These are phyloP conservation scores for Nakazawaea ambrosiae DNA, from an alignment of 805 yeast species.

Conservation along the genomic window DNA sequence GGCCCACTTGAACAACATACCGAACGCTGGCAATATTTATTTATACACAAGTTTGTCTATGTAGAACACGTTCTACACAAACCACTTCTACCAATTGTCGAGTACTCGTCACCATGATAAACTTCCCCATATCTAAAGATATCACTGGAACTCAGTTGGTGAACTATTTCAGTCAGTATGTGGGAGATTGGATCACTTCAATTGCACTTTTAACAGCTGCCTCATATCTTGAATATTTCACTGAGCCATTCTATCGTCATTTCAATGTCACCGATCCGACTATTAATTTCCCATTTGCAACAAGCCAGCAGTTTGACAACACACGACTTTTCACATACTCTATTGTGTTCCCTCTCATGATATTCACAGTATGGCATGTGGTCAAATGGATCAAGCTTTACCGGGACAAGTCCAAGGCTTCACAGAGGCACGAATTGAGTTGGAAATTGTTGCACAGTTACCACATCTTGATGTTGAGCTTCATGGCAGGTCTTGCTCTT, in stretches of 20 bases:
- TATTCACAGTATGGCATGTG: slow-evolving; percentile 19
- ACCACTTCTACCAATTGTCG: no score
- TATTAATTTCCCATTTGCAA: slow-evolving; percentile 42
- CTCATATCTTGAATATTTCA: slow-evolving; percentile 4
- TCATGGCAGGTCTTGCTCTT: slow-evolving; percentile 33
- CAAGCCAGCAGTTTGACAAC: slow-evolving; percentile 28
- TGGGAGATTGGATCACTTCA: slow-evolving; percentile 5
- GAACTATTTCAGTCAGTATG: background rate
- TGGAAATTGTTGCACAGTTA: slow-evolving; percentile 22
- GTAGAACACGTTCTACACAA: no score
- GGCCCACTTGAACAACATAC: no score
- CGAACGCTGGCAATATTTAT: no score
- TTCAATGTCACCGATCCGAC: slow-evolving; percentile 34
- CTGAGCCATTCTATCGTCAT: slow-evolving; percentile 37
- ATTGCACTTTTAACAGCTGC: background rate
- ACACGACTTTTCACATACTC: slow-evolving; percentile 24
- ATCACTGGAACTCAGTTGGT: background rate
- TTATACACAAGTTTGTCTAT: no score
- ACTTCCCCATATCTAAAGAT: background rate
- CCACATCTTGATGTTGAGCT: slow-evolving; percentile 28
- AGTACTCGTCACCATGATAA: no score
- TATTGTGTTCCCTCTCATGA: slow-evolving; percentile 28
- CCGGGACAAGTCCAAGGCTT: background rate
- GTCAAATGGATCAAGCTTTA: slow-evolving; percentile 23
- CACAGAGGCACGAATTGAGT: slow-evolving; percentile 19